phyloP scores from a whole-genome alignment of 495 filamentous ascomycete genomes.

The Tuber microsphaerosporum region DNA sequence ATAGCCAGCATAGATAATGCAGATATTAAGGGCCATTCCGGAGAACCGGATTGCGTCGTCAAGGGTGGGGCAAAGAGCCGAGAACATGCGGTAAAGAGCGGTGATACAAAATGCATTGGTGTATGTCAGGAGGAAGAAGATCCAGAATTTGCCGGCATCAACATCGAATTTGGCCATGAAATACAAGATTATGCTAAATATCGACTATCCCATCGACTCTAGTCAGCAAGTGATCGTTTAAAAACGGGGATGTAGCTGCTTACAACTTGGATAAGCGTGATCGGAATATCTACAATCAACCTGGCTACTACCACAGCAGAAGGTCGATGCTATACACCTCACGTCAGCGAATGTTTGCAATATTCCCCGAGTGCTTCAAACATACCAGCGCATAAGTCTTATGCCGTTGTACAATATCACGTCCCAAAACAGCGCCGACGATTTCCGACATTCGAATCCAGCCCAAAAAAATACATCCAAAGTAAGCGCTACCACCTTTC shows the following conservation, averaged over 20 bases:
- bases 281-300: slow-evolving; percentile 61
- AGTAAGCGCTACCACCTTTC: slow-evolving; percentile 63
- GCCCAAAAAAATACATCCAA: slow-evolving; percentile 66
- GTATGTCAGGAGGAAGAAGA: slow-evolving; percentile 48
- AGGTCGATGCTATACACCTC: slow-evolving; percentile 53
- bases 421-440: slow-evolving; percentile 59
- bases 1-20: slow-evolving; percentile 53
- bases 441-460: slow-evolving; percentile 64
- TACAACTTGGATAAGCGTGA: slow-evolving; percentile 56
- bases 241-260: neutral
- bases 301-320: slow-evolving; percentile 64
- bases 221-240: neutral
- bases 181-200: slow-evolving; percentile 62
- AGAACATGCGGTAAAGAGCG: slow-evolving; percentile 69
- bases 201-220: slow-evolving; percentile 11
- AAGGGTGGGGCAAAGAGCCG: slow-evolving; percentile 61
- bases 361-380: neutral
- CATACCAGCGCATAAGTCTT: slow-evolving; percentile 61
- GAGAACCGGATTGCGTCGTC: slow-evolving; percentile 67
- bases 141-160: slow-evolving; percentile 56
- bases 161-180: slow-evolving; percentile 62
- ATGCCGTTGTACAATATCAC: slow-evolving; percentile 58
- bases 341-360: neutral
- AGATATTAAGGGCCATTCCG: slow-evolving; percentile 52
- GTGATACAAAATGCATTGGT: slow-evolving; percentile 60